These are phyloP conservation scores for Erysimum pusillum DNA, from an alignment of 441 rosid species.

Conservation along the genomic window DNA sequence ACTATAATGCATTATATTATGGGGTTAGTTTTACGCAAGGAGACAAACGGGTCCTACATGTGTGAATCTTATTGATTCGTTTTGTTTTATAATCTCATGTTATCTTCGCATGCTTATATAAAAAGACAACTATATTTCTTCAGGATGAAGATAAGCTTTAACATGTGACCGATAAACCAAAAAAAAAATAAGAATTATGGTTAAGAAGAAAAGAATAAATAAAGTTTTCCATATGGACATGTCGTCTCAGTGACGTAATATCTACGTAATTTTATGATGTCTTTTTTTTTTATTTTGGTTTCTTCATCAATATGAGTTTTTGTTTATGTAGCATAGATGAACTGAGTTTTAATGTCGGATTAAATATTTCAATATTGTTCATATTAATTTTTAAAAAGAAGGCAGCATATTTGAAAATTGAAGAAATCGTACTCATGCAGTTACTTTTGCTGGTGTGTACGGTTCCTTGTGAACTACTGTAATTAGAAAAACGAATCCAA, in stretches of 20 bases:
- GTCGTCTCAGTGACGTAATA: conserved; percentile 21
- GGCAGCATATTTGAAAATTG: neutral
- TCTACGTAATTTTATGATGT: conserved; percentile 21
- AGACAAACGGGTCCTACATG: conserved; percentile 45
- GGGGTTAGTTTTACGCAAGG: conserved; percentile 35
- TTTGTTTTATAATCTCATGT: conserved; percentile 36
- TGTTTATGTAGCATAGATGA: neutral
- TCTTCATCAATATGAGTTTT: neutral
- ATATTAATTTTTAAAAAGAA: neutral
- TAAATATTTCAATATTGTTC: no score
- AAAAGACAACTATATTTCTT: conserved; percentile 31
- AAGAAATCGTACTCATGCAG: neutral
- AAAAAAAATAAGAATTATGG: neutral
- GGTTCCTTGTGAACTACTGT: neutral
- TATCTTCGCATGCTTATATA: conserved; percentile 36
- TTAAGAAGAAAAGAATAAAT: neutral
- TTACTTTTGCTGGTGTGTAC: neutral
- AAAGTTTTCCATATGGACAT: neutral
- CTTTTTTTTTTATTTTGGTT: neutral
- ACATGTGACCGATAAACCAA: conserved; percentile 31
- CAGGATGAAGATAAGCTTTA: conserved; percentile 37
- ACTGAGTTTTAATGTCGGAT: neutral
- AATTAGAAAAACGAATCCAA: conserved; percentile 7
- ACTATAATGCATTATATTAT: conserved; percentile 7
- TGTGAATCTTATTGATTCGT: conserved; percentile 32